A percentile compares a stretch with the other conserved stretches of the same genome.
These are phyloP conservation scores for Alnus glutinosa DNA, from an alignment of 306 rosid species.

Conservation along the genomic window DNA sequence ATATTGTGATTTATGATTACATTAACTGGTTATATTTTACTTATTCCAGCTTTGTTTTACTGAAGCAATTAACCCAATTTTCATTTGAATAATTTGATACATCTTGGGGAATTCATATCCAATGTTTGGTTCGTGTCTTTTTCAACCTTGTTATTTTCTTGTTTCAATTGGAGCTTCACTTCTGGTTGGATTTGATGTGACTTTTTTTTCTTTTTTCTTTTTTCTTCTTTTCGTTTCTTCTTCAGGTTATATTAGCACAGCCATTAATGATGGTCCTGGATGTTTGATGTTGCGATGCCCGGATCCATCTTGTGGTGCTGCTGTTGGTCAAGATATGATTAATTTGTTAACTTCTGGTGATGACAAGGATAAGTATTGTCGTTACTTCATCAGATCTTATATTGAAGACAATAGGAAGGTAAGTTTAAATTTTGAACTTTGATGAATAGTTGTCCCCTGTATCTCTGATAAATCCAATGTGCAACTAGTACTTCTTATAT, in stretches of 20 bases:
- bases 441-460: background rate
- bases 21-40: background rate
- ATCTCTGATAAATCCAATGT: background rate
- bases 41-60: background rate
- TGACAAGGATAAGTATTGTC: conserved; percentile 67
- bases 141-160: background rate
- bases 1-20: background rate
- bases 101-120: background rate
- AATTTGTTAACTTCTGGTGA: conserved; percentile 49
- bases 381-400: conserved; percentile 83
- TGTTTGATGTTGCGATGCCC: conserved; percentile 91
- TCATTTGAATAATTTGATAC: background rate
- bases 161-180: background rate
- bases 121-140: background rate
- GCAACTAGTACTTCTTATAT: conserved; percentile 1
- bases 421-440: conserved; percentile 14
- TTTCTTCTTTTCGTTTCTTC: background rate
- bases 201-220: background rate
- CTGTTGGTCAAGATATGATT: conserved; percentile 86
- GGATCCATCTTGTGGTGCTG: conserved; percentile 82
- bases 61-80: background rate
- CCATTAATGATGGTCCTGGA: conserved; percentile 94
- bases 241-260: conserved; percentile 71
- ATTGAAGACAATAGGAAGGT: conserved; percentile 94
- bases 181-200: conserved; percentile 1